Percentiles rank a stretch among this genome's conserved stretches.
phyloP scores from a whole-genome alignment of 1,284 basidiomycete genomes.

The Phellopilus nigrolimitatus region DNA sequence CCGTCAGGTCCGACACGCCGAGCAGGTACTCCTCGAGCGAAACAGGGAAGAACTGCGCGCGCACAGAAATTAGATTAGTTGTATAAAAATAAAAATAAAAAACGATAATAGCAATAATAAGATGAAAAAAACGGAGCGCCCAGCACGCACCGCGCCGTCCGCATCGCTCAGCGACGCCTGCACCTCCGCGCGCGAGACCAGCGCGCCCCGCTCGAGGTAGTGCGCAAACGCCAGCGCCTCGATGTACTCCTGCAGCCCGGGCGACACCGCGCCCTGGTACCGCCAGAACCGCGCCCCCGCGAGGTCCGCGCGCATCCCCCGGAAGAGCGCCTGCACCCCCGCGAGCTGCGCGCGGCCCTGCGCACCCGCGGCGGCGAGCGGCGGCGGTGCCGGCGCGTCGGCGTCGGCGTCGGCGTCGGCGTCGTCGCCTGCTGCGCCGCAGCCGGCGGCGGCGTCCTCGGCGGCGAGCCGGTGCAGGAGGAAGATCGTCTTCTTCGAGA shows the following conservation, averaged over 20 bases:
- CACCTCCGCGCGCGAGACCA: conserved; percentile 71
- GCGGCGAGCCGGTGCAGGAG: conserved; percentile 78
- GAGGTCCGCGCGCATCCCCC: conserved; percentile 59
- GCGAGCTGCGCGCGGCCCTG: conserved; percentile 65
- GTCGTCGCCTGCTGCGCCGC: conserved; percentile 24
- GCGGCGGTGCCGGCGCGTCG: conserved; percentile 21
- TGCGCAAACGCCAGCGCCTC: conserved; percentile 89
- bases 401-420: conserved; percentile 34
- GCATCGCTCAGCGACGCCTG: conserved; percentile 59
- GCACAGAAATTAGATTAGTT: neutral
- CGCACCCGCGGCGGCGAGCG: conserved; percentile 38
- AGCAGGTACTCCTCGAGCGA: conserved; percentile 83
- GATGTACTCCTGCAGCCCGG: conserved; percentile 87
- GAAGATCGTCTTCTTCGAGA: conserved; percentile 96
- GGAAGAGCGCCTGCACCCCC: conserved; percentile 68
- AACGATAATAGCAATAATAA: neutral
- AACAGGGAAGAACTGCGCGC: conserved; percentile 50
- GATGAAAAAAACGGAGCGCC: neutral
- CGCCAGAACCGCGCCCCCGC: conserved; percentile 75
- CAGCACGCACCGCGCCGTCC: conserved; percentile 36
- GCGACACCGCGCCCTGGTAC: conserved; percentile 72
- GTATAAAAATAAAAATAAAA: neutral
- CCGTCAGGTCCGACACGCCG: conserved; percentile 90
- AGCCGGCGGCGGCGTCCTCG: conserved; percentile 23
- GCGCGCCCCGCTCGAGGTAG: conserved; percentile 69